phyloP scores from a whole-genome alignment of 148 eudicot genomes.

The Fallopia convolvulus region DNA sequence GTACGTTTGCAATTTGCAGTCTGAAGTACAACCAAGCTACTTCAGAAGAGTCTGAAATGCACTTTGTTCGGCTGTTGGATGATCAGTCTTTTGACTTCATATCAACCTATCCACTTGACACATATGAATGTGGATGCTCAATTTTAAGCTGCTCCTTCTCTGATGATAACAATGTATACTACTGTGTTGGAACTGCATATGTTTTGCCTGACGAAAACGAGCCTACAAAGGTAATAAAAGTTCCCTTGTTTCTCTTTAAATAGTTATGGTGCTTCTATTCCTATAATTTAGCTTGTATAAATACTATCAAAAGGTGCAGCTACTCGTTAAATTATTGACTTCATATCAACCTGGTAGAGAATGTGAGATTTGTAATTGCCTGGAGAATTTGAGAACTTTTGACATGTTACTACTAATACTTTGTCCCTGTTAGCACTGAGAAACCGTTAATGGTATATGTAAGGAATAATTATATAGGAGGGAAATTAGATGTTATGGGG shows the following conservation, averaged over 20 bases:
- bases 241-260: not conserved
- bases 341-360: not conserved
- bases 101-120: slow-evolving; percentile 84
- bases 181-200: slow-evolving; percentile 96
- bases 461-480: too few relatives aligned
- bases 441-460: too few relatives aligned
- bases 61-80: slow-evolving; percentile 83
- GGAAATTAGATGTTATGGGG: too few relatives aligned
- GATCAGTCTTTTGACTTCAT: slow-evolving; percentile 90
- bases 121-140: slow-evolving; percentile 86
- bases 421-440: not conserved
- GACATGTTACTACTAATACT: not conserved
- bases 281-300: not conserved
- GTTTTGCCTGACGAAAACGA: slow-evolving; percentile 93
- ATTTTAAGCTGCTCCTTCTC: slow-evolving; percentile 90
- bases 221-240: slow-evolving; percentile 68
- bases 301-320: not conserved
- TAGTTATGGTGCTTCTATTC: not conserved
- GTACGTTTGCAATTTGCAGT: slow-evolving; percentile 83
- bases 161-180: slow-evolving; percentile 82
- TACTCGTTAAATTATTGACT: not conserved
- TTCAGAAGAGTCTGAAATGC: slow-evolving; percentile 80
- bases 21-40: slow-evolving; percentile 67
- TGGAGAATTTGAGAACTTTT: not conserved
- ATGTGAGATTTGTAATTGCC: not conserved